A percentile compares a stretch with the other conserved stretches of the same genome.
Evolutionary conservation across 192 early-diverging fungal species (phyloP).

Genomic region (Mortierella hygrophila): DNA sequence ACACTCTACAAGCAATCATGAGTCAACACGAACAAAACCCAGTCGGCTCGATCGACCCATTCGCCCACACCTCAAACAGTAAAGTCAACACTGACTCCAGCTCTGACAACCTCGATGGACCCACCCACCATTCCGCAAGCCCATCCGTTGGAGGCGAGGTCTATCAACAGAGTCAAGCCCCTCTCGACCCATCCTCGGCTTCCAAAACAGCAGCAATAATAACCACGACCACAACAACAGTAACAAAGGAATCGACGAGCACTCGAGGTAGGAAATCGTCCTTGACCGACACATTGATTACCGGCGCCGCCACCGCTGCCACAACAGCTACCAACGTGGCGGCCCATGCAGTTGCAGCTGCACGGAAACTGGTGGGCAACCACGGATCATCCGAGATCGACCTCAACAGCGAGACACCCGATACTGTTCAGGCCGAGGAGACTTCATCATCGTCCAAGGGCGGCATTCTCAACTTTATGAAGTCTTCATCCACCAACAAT

Average conservation of each 20-base stretch:
- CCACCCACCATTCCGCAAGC: not conserved
- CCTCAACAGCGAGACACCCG: not conserved
- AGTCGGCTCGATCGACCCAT: not conserved
- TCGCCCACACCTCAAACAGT: not conserved
- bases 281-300: constrained; percentile 14
- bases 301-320: constrained; percentile 15
- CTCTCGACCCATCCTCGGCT: not conserved
- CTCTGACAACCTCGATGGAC: not conserved
- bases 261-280: constrained; percentile 9
- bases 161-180: not conserved
- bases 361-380: constrained; percentile 9
- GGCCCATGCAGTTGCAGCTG: constrained; percentile 16
- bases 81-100: not conserved
- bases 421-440: not conserved
- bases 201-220: not conserved
- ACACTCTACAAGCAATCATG: not conserved
- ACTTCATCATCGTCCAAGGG: not conserved
- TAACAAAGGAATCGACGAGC: not conserved
- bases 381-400: not conserved
- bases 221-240: not conserved
- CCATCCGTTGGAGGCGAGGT: not conserved
- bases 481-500: constrained; percentile 1
- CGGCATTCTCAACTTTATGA: not conserved
- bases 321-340: constrained; percentile 12
- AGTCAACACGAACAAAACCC: not conserved